A percentile compares a stretch with the other conserved stretches of the same genome.
phyloP scores from a whole-genome alignment of 1,284 basidiomycete species.

The Heimioporus retisporus region DNA sequence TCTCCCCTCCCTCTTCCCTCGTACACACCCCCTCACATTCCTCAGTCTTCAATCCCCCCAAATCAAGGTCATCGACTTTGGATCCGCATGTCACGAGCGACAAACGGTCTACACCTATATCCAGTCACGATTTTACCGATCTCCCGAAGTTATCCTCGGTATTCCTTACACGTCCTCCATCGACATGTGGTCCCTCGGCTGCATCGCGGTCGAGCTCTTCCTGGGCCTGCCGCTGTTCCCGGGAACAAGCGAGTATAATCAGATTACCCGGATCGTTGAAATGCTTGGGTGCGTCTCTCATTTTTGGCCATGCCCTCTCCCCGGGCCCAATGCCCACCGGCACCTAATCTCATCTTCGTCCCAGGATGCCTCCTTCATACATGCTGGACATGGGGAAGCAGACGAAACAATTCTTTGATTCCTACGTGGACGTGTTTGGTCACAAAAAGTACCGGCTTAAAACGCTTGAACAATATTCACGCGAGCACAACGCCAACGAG shows the following conservation, averaged over 20 bases:
- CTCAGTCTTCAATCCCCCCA: constrained; percentile 93
- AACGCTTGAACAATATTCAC: constrained; percentile 94
- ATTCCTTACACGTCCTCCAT: constrained; percentile 95
- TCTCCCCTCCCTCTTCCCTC: constrained; percentile 26
- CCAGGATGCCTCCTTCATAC: constrained; percentile 87
- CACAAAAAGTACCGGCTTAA: constrained; percentile 94
- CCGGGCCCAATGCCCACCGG: neutral
- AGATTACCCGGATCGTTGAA: constrained; percentile 96
- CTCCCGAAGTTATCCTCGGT: constrained; percentile 96
- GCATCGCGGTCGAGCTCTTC: constrained; percentile 98
- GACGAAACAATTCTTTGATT: constrained; percentile 94
- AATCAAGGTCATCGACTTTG: constrained; percentile 99
- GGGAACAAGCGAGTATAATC: constrained; percentile 99
- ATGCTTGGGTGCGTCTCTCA: constrained; percentile 89
- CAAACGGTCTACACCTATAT: constrained; percentile 99
- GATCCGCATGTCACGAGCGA: constrained; percentile 98
- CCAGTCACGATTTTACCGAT: constrained; percentile 98
- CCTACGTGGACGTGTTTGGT: constrained; percentile 82
- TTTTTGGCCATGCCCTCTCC: constrained; percentile 17
- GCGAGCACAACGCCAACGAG: constrained; percentile 95
- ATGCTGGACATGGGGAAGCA: constrained; percentile 99
- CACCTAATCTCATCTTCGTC: constrained; percentile 17
- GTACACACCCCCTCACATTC: neutral
- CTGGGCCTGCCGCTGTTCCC: constrained; percentile 97
- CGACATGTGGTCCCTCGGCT: constrained; percentile 97